phyloP scores from a whole-genome alignment of 164 flowering plant genomes.

The Dillenia suffruticosa region DNA sequence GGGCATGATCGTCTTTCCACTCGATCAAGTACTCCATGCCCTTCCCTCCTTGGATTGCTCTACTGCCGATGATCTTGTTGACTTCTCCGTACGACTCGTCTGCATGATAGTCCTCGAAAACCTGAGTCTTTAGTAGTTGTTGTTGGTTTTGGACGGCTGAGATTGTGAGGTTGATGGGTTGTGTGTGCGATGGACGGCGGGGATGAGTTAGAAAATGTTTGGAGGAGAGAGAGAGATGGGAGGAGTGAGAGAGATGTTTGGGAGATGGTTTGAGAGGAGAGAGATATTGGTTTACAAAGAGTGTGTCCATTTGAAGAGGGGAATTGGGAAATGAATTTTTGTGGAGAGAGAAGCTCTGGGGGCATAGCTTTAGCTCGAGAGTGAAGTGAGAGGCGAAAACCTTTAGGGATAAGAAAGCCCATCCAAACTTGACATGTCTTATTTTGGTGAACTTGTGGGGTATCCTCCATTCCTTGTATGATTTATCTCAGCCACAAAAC shows the following conservation, averaged over 20 bases:
- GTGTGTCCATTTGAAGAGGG: slow-evolving; percentile 34
- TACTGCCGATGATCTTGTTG: slow-evolving; percentile 70
- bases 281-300: slow-evolving; percentile 37
- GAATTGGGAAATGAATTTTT: too few relatives aligned
- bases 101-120: slow-evolving; percentile 18
- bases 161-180: slow-evolving; percentile 13
- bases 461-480: too few relatives aligned
- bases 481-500: too few relatives aligned
- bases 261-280: slow-evolving; percentile 46
- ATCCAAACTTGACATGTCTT: too few relatives aligned
- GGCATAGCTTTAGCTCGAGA: too few relatives aligned
- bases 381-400: too few relatives aligned
- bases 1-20: slow-evolving; percentile 90
- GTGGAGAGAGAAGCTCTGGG: too few relatives aligned
- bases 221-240: slow-evolving; percentile 9
- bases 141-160: slow-evolving; percentile 15
- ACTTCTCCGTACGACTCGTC: slow-evolving; percentile 87
- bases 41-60: slow-evolving; percentile 34
- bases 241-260: slow-evolving; percentile 4
- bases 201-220: neutral
- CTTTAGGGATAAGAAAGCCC: too few relatives aligned
- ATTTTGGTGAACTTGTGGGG: too few relatives aligned
- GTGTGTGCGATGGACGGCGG: slow-evolving; percentile 6
- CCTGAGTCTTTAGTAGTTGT: slow-evolving; percentile 4
- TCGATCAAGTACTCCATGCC: slow-evolving; percentile 86